A percentile compares a stretch with the other conserved stretches of the same genome.
phyloP scores from a whole-genome alignment of 169 alveolate species.

The Plasmodium knowlesi region DNA sequence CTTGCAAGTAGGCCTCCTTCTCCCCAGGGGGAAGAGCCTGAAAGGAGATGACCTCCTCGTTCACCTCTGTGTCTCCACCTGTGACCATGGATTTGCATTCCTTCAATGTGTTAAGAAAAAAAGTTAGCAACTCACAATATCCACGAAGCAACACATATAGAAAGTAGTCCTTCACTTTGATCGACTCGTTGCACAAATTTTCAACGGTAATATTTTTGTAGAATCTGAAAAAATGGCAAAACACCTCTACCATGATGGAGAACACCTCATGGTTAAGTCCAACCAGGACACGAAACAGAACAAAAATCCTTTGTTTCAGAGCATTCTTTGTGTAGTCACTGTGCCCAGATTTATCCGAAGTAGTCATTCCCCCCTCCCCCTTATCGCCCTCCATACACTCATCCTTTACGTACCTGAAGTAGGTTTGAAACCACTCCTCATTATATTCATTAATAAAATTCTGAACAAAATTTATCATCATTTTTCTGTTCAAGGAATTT shows the following conservation, averaged over 20 bases:
- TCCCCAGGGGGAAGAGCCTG: background rate
- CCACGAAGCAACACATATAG: slow-evolving; percentile 1
- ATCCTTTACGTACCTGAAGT: background rate
- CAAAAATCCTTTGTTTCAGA: background rate
- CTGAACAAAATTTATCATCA: slow-evolving; percentile 12
- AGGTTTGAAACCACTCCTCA: slow-evolving; percentile 46
- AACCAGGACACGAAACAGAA: background rate
- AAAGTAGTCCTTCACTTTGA: slow-evolving; percentile 43
- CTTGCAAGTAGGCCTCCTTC: slow-evolving; percentile 1
- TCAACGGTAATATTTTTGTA: background rate
- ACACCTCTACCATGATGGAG: slow-evolving; percentile 7
- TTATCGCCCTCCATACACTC: background rate
- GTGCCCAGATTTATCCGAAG: background rate
- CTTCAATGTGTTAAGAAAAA: slow-evolving; percentile 12
- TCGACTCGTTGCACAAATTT: slow-evolving; percentile 14
- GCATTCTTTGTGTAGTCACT: background rate
- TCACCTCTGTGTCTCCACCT: background rate
- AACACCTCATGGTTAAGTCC: slow-evolving; percentile 38
- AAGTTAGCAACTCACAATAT: slow-evolving; percentile 14
- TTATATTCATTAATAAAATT: slow-evolving; percentile 24
- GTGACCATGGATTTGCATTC: slow-evolving; percentile 18
- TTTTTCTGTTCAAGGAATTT: background rate
- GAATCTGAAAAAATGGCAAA: slow-evolving; percentile 31
- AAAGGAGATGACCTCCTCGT: slow-evolving; percentile 13
- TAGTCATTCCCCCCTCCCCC: background rate